Conservation (phyloP, 768 basidiomycete species). For the Gyrodon lividus region DNA sequence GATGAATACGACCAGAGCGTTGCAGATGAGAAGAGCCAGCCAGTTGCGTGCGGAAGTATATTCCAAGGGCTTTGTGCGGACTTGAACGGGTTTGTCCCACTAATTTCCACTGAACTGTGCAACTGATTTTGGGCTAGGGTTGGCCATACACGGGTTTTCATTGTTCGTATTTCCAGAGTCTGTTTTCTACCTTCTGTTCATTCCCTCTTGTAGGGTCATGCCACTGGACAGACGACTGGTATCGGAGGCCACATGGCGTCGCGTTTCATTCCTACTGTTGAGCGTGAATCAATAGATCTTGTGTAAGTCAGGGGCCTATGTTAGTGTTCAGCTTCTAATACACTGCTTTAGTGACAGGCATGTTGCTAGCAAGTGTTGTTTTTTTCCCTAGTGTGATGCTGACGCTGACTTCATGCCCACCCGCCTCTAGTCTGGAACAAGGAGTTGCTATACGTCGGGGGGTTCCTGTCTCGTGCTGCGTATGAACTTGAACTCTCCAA, state of each 20-base stretch:
- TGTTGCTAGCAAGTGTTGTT: slow-evolving; percentile 56
- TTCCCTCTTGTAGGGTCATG: slow-evolving; percentile 62
- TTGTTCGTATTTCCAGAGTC: slow-evolving; percentile 46
- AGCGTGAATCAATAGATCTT: slow-evolving; percentile 89
- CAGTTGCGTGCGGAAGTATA: slow-evolving; percentile 67
- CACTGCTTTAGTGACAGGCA: slow-evolving; percentile 62
- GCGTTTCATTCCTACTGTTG: slow-evolving; percentile 93
- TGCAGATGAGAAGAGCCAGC: slow-evolving; percentile 61
- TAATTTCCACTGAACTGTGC: slow-evolving; percentile 19
- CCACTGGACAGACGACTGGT: slow-evolving; percentile 91
- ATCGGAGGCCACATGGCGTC: slow-evolving; percentile 68
- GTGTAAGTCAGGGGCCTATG: slow-evolving; percentile 49
- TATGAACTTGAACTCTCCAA: slow-evolving; percentile 80
- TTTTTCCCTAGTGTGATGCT: not conserved
- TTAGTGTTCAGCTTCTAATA: not conserved
- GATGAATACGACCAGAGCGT: slow-evolving; percentile 75
- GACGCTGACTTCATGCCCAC: not conserved
- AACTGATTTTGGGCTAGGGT: slow-evolving; percentile 38
- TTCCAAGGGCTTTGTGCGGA: slow-evolving; percentile 88
- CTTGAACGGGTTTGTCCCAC: slow-evolving; percentile 64
- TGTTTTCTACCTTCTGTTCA: slow-evolving; percentile 4
- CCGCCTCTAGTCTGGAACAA: slow-evolving; percentile 79
- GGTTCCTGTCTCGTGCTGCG: slow-evolving; percentile 74
- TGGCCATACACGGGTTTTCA: slow-evolving; percentile 79
- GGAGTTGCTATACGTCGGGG: slow-evolving; percentile 83